Evolutionary conservation across 495 filamentous ascomycete species (phyloP).

Genomic region (Ramalina peruviana): DNA sequence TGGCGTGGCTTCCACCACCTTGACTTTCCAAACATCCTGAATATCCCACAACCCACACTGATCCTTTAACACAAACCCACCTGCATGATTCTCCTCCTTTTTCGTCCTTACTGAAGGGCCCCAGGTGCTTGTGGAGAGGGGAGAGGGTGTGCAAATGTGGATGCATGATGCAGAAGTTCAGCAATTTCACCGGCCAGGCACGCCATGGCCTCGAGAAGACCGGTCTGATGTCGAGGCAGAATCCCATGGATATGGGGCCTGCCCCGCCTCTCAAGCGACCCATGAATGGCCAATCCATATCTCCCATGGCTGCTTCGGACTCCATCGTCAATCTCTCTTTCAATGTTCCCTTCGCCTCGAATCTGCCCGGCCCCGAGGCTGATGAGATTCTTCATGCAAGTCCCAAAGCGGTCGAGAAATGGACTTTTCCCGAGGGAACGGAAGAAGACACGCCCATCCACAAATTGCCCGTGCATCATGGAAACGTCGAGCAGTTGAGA

Average conservation of each 20-base stretch:
- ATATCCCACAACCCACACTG: constrained; percentile 16
- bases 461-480: constrained; percentile 75
- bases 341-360: constrained; percentile 88
- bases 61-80: neutral
- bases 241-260: constrained; percentile 51
- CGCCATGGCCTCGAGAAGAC: constrained; percentile 89
- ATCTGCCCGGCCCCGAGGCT: constrained; percentile 75
- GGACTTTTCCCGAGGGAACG: constrained; percentile 80
- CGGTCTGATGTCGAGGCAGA: constrained; percentile 62
- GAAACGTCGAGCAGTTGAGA: constrained; percentile 66
- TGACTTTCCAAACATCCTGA: neutral
- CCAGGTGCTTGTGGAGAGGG: neutral
- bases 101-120: neutral
- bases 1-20: no score
- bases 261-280: constrained; percentile 55
- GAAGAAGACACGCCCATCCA: constrained; percentile 69
- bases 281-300: constrained; percentile 47
- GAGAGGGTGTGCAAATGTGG: constrained; percentile 2
- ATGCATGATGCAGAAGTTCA: constrained; percentile 77
- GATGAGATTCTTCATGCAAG: constrained; percentile 88
- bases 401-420: constrained; percentile 64
- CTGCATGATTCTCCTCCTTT: neutral
- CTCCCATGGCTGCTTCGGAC: constrained; percentile 50
- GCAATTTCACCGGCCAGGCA: constrained; percentile 65
- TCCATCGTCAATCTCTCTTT: constrained; percentile 68